Conservation (phyloP, 148 eudicot species). For the Nyssa sinensis region DNA sequence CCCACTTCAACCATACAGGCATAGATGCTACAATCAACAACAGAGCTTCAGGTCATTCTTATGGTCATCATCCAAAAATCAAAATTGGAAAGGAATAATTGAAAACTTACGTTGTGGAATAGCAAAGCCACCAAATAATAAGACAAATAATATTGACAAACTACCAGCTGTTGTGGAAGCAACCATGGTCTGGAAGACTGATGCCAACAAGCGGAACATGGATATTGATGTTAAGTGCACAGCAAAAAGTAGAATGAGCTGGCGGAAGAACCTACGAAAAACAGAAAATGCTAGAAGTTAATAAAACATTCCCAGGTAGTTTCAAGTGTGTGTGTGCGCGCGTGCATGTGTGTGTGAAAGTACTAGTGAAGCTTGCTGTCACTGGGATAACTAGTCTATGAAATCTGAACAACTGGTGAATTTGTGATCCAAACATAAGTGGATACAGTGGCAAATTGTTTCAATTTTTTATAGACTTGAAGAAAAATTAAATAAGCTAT, state of each 20-base stretch:
- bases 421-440: neutral
- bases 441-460: neutral
- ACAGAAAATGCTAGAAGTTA: neutral
- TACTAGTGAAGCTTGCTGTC: neutral
- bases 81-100: neutral
- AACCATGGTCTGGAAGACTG: constrained; percentile 50
- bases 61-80: neutral
- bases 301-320: neutral
- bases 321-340: neutral
- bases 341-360: no score
- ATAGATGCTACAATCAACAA: constrained; percentile 57
- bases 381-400: neutral
- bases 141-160: constrained; percentile 33
- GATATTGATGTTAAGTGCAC: constrained; percentile 62
- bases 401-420: neutral
- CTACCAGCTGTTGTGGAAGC: constrained; percentile 45
- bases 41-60: neutral
- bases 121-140: constrained; percentile 66
- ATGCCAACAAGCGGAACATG: constrained; percentile 67
- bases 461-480: neutral
- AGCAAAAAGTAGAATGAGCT: constrained; percentile 45
- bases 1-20: constrained; percentile 86
- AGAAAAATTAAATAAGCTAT: no score
- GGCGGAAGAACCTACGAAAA: constrained; percentile 60
- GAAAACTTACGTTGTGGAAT: constrained; percentile 61